Conservation (phyloP, 1,284 basidiomycete species). For the Omphalotus olearius region DNA sequence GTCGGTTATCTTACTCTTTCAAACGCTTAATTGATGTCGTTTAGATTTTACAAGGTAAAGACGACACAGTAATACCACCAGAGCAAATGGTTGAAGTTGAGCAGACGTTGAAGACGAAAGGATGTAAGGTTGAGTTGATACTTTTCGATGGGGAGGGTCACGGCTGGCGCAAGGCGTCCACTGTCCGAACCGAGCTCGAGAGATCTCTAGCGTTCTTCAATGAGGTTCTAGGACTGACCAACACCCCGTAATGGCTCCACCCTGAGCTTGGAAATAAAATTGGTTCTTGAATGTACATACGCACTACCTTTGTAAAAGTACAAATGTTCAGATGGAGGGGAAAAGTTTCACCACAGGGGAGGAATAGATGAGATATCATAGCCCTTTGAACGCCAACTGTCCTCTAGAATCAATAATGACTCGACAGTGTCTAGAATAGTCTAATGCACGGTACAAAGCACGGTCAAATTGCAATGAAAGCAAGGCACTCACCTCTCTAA, state of each 20-base stretch:
- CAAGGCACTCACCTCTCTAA: neutral
- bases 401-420: neutral
- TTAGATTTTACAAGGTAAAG: constrained; percentile 42
- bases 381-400: neutral
- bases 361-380: neutral
- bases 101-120: constrained; percentile 29
- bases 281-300: too few relatives aligned
- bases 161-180: constrained; percentile 41
- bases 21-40: neutral
- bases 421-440: neutral
- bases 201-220: constrained; percentile 25
- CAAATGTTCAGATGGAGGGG: too few relatives aligned
- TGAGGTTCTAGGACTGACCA: neutral
- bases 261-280: too few relatives aligned
- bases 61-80: constrained; percentile 41
- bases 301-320: too few relatives aligned
- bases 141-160: constrained; percentile 47
- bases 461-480: neutral
- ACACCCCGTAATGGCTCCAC: too few relatives aligned
- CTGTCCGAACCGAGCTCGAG: constrained; percentile 36
- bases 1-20: constrained; percentile 14
- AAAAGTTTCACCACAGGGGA: too few relatives aligned
- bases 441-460: neutral
- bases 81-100: constrained; percentile 42
- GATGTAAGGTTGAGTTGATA: constrained; percentile 36